Conservation (phyloP, 2,329 filamentous ascomycete species). For the Aureobasidium sp. region DNA sequence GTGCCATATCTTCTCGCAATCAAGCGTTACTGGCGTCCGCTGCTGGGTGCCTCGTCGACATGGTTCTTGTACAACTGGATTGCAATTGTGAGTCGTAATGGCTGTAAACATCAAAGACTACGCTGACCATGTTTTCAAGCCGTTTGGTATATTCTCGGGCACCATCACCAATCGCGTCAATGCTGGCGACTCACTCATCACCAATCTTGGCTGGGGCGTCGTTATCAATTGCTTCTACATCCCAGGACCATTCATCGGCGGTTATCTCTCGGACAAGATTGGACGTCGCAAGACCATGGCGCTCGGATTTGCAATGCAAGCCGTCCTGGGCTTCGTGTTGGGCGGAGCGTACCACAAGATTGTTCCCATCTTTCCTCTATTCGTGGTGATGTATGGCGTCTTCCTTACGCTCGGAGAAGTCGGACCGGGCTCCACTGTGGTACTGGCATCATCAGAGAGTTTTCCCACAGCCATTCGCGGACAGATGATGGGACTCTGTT, state of each 20-base stretch:
- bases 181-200: constrained; percentile 58
- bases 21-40: constrained; percentile 63
- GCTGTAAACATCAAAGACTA: too few species aligned
- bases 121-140: background rate
- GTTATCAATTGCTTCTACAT: constrained; percentile 83
- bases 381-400: constrained; percentile 69
- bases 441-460: constrained; percentile 74
- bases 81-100: constrained; percentile 50
- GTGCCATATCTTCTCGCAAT: constrained; percentile 45
- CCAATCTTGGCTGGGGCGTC: constrained; percentile 74
- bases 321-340: constrained; percentile 77
- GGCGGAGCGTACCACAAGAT: constrained; percentile 50
- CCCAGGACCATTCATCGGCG: constrained; percentile 70
- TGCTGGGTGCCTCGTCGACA: constrained; percentile 62
- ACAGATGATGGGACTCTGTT: constrained; percentile 61
- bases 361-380: constrained; percentile 35
- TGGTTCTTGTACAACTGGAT: constrained; percentile 77
- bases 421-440: constrained; percentile 60
- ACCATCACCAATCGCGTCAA: constrained; percentile 60
- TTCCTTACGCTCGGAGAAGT: constrained; percentile 72
- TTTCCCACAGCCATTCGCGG: constrained; percentile 80
- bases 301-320: constrained; percentile 63
- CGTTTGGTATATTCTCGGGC: constrained; percentile 73
- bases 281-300: constrained; percentile 69
- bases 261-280: constrained; percentile 66